These are phyloP conservation scores for Boletus semigastroideus DNA, from an alignment of 1,284 basidiomycete species.

Conservation along the genomic window DNA sequence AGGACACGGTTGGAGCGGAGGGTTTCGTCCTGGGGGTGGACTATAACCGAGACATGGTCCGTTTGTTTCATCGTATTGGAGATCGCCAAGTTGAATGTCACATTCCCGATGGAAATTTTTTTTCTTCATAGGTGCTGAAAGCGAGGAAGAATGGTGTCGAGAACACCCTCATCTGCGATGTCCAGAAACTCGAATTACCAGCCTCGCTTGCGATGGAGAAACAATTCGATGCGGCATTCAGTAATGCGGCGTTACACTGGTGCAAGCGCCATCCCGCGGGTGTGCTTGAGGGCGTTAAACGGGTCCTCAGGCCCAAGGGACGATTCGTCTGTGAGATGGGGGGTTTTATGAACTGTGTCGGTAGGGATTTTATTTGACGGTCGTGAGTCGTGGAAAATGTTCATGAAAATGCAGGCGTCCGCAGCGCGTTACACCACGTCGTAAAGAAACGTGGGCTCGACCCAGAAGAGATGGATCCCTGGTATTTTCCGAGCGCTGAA, in stretches of 20 bases:
- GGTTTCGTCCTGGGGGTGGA: constrained; percentile 72
- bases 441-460: constrained; percentile 57
- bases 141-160: constrained; percentile 51
- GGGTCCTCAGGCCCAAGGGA: constrained; percentile 66
- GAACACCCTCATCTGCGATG: constrained; percentile 50
- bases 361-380: constrained; percentile 34
- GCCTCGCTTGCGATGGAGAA: constrained; percentile 17
- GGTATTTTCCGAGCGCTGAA: constrained; percentile 76
- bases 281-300: constrained; percentile 60
- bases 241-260: constrained; percentile 83
- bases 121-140: constrained; percentile 50
- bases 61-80: constrained; percentile 17
- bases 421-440: constrained; percentile 58
- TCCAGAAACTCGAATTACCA: constrained; percentile 46
- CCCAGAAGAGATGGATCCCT: constrained; percentile 65
- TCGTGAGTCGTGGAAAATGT: background rate
- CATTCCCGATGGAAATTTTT: too few species aligned
- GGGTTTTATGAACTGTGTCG: constrained; percentile 69
- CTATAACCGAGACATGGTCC: constrained; percentile 70
- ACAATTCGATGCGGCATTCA: constrained; percentile 68
- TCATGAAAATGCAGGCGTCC: constrained; percentile 46
- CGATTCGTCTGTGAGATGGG: constrained; percentile 77
- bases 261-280: constrained; percentile 71
- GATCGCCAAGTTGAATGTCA: background rate
- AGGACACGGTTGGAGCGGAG: constrained; percentile 47